phyloP scores from a whole-genome alignment of 192 early-diverging fungal species.

The Gigaspora rosea region DNA sequence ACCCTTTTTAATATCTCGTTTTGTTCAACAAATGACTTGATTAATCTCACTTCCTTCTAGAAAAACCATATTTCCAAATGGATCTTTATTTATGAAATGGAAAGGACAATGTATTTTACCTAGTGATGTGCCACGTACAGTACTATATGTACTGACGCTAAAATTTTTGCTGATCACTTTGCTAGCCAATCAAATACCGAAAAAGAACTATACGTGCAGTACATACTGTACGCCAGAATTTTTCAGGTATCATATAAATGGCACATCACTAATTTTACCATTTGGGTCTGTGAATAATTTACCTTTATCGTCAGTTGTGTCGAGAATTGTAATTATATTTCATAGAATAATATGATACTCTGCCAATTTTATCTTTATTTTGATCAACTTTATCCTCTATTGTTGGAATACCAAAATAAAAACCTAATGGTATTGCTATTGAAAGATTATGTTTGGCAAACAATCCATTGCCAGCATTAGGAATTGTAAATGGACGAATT shows the following conservation, averaged over 20 bases:
- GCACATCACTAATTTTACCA: too few relatives aligned
- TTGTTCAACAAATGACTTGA: constrained; percentile 83
- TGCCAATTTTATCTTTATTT: constrained; percentile 76
- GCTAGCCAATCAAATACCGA: too few relatives aligned
- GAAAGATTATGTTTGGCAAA: constrained; percentile 77
- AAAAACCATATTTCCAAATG: constrained; percentile 70
- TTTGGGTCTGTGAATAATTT: constrained; percentile 69
- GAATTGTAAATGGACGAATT: constrained; percentile 60
- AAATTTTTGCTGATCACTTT: too few relatives aligned
- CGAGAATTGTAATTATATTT: constrained; percentile 89
- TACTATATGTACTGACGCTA: too few relatives aligned
- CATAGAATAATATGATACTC: constrained; percentile 84
- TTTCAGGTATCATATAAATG: too few relatives aligned
- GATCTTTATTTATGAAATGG: constrained; percentile 83
- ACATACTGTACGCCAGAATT: too few relatives aligned
- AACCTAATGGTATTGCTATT: constrained; percentile 74
- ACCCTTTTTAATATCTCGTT: constrained; percentile 63
- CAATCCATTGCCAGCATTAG: constrained; percentile 72
- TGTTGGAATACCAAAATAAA: constrained; percentile 96
- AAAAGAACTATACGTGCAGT: too few relatives aligned
- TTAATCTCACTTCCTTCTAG: constrained; percentile 80
- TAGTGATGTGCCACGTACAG: too few relatives aligned
- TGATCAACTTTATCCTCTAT: constrained; percentile 93
- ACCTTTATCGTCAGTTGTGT: constrained; percentile 84
- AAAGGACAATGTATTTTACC: constrained; percentile 79